Evolutionary conservation across 352 stramenopile species (phyloP), one percentile per base, ranked within the genome.

Genomic region (Globisporangium lucens): DNA sequence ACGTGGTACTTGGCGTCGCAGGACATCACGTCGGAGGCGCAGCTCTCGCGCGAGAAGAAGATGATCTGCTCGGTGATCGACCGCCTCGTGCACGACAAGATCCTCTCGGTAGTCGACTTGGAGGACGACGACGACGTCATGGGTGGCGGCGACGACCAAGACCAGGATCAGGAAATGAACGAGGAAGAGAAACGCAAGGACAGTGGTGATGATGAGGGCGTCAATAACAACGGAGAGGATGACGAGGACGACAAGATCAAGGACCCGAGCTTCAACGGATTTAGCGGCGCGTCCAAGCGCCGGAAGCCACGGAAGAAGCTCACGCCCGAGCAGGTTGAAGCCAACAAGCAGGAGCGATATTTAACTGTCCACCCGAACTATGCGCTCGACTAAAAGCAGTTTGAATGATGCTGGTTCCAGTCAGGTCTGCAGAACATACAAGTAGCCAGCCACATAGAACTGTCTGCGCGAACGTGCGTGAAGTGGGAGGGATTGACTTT

Each of bases 21-120:
- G 70, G 87, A 95, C 69, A 93, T 95, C 49, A 91, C 85, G 56
- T 95, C 87, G 8, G 87, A 95, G 66, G 80, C 79, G 61, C 85
- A 94, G 72, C 73, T 95, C 9, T 79, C 76, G 33, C 76, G 78
- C 5, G 87, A 95, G 71, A 93, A 93, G 77, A 80, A 87, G 56
- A 80, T 95, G 72, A 94, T 95, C 70, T 89, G 77, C 68, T 89
- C 82, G 0, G 84, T 95, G 22, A 87, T 95, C 57, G 87, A 95
- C 64, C 89, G 89, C 46, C 69, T 95, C n/a, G 47, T 95, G 47
- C 72, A 79, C 22, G 87, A 95, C 68, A 91, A 91, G 67, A 76
- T 91, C 46, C 67, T 95, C 63, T 80, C 82, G 20, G 75, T 95
- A 9, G 80, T 94, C 3, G 85, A 93, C 41, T 61, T 83, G 33